Evolutionary conservation across 192 early-diverging fungal species (phyloP).

Genomic region (Rhizoclosmatium sp.): DNA sequence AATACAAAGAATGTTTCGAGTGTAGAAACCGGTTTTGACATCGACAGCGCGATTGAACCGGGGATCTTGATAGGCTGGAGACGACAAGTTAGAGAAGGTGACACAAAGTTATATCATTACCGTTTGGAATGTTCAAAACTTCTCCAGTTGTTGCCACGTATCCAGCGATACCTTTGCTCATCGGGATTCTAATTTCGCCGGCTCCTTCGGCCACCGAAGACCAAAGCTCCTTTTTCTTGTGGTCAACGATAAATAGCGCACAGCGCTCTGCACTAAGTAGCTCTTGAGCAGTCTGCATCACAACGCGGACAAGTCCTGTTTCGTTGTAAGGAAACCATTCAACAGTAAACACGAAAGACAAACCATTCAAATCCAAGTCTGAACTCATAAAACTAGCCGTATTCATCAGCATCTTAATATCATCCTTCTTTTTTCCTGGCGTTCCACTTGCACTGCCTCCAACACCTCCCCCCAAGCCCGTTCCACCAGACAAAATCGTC

Average conservation of each 20-base stretch:
- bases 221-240: conserved; percentile 57
- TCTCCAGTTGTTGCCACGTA: conserved; percentile 56
- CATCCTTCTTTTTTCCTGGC: conserved; percentile 45
- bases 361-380: conserved; percentile 57
- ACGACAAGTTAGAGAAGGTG: no score
- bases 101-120: conserved; percentile 24
- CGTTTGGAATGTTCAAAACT: conserved; percentile 58
- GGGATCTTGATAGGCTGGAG: conserved; percentile 55
- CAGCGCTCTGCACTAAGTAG: conserved; percentile 58
- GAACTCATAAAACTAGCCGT: conserved; percentile 55
- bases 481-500: conserved; percentile 41
- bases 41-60: conserved; percentile 61
- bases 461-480: background rate
- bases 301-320: conserved; percentile 51
- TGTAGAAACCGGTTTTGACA: conserved; percentile 58
- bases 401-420: conserved; percentile 54
- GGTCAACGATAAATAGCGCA: conserved; percentile 58
- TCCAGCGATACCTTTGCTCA: conserved; percentile 61
- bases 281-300: conserved; percentile 61
- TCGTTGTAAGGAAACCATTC: background rate
- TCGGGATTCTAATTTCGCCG: conserved; percentile 60
- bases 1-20: conserved; percentile 61
- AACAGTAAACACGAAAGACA: background rate
- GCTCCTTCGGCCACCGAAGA: conserved; percentile 61
- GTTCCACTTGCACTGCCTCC: background rate